Base-by-base conservation (phyloP, 306 rosid species). In the Pyrus betulifolia region DNA sequence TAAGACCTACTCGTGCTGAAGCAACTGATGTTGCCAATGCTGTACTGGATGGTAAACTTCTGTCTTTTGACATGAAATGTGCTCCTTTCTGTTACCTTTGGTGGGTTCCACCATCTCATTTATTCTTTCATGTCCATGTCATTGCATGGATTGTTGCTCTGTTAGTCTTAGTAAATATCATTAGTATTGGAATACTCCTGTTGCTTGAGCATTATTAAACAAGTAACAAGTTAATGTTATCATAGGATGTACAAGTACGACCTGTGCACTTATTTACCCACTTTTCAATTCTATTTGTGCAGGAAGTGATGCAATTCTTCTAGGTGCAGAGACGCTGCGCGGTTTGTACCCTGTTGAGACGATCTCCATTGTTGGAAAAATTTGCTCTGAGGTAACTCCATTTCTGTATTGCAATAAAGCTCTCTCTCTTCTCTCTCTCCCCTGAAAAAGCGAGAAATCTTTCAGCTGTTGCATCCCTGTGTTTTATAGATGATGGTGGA, bases 11-110 rank as follows among this genome's bases (percentile, higher is more conserved):
- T 79, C 98, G 98, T 87, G 98, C 98, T 21, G 98, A 94, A 86
- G 98, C 98, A 68, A 94, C 98, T 58, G 98, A 94, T 83, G 98
- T 94, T 84, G 98, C 98, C 70, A 94, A 94, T 80, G 96, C 96
- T 68, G 90, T 94, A 81, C 80, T 94, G 76, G 98, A 94, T 83
- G 98, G 98, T 82, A 72, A 33, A 6, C 13, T 30, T 58, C 38
- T 27, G 62, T 62, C 40, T 63, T 70, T 45, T 61, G 17, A 40
- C 65, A 12, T 44, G 28, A 11, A 77, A 25, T 54, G 11, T 87
- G 78, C 70, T 74, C 27, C 59, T 77, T 42, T 71, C 57, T 5
- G 64, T 63, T 46, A 35, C 58, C 55, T 58, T 65, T 54, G 31
- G 65, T 18, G 21, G 38, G 38, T 65, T 51, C 1, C 68, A 58